Evolutionary conservation across 805 yeast species (phyloP).

Genomic region (Pichia kluyveri): DNA sequence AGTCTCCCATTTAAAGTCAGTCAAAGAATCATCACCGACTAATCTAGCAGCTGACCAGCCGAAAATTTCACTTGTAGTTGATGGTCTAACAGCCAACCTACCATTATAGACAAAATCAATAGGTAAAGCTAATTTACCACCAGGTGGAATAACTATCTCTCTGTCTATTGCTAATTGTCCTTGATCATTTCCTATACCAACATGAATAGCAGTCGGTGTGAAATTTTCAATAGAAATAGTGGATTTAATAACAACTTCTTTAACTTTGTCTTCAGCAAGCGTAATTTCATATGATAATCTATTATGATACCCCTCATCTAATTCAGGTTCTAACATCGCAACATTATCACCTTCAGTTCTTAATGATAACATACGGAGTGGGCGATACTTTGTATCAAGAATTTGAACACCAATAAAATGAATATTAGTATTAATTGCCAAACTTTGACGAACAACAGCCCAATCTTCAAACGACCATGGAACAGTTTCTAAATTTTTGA

Average conservation of each 20-base stretch:
- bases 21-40: conserved; percentile 9
- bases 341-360: conserved; percentile 79
- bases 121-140: conserved; percentile 60
- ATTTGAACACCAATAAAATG: conserved; percentile 58
- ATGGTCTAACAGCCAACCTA: conserved; percentile 54
- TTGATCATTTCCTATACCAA: conserved; percentile 28
- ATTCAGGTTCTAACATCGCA: conserved; percentile 55
- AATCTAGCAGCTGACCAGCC: conserved; percentile 55
- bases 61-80: conserved; percentile 38
- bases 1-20: conserved; percentile 52
- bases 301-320: conserved; percentile 43
- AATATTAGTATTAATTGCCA: conserved; percentile 55
- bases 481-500: conserved; percentile 40
- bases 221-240: conserved; percentile 62
- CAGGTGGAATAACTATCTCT: conserved; percentile 41
- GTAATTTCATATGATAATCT: conserved; percentile 65
- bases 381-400: conserved; percentile 45
- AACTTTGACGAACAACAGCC: conserved; percentile 73
- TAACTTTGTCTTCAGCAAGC: conserved; percentile 69
- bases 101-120: conserved; percentile 56
- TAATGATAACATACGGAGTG: conserved; percentile 50
- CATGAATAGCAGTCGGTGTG: conserved; percentile 47
- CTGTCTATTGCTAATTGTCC: conserved; percentile 23
- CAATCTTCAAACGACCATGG: conserved; percentile 97
- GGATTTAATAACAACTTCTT: conserved; percentile 69